phyloP scores from a whole-genome alignment of 306 rosid genomes.

The Vicia faba region DNA sequence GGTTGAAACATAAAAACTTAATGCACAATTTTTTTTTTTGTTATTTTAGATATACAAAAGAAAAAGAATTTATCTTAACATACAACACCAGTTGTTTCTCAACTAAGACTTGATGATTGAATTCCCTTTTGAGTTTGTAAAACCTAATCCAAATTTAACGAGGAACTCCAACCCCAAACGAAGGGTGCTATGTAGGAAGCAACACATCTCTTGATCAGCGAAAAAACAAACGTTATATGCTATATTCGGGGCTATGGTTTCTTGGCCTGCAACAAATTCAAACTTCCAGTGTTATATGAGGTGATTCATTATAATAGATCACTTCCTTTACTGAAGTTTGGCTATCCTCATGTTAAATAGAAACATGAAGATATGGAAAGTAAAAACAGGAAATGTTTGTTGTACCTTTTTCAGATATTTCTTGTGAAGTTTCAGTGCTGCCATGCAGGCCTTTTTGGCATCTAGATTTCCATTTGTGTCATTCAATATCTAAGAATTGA shows the following conservation, averaged over 20 bases:
- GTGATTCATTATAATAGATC: slow-evolving; percentile 5
- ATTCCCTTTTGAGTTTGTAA: slow-evolving; percentile 22
- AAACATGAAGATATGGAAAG: neutral
- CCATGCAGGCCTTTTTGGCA: slow-evolving; percentile 91
- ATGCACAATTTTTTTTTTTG: slow-evolving; percentile 27
- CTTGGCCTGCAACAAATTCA: slow-evolving; percentile 64
- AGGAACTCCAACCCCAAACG: slow-evolving; percentile 27
- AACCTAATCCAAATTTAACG: slow-evolving; percentile 31
- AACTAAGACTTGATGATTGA: slow-evolving; percentile 9
- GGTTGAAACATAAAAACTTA: slow-evolving; percentile 29
- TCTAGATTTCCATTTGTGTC: slow-evolving; percentile 91
- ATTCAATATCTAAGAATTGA: slow-evolving; percentile 74
- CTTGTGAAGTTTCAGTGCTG: slow-evolving; percentile 92
- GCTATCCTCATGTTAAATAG: neutral
- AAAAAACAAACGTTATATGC: slow-evolving; percentile 25
- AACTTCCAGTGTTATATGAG: neutral
- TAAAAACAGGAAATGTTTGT: neutral
- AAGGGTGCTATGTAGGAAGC: slow-evolving; percentile 10
- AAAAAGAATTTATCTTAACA: slow-evolving; percentile 26
- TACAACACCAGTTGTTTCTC: slow-evolving; percentile 39
- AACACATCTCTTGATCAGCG: slow-evolving; percentile 33
- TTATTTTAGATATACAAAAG: slow-evolving; percentile 40
- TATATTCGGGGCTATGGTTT: slow-evolving; percentile 47
- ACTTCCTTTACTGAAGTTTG: neutral
- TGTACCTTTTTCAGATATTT: slow-evolving; percentile 89